Evolutionary conservation across 305 asterid genomes (phyloP).

Genomic region (Plantago lanceolata): DNA sequence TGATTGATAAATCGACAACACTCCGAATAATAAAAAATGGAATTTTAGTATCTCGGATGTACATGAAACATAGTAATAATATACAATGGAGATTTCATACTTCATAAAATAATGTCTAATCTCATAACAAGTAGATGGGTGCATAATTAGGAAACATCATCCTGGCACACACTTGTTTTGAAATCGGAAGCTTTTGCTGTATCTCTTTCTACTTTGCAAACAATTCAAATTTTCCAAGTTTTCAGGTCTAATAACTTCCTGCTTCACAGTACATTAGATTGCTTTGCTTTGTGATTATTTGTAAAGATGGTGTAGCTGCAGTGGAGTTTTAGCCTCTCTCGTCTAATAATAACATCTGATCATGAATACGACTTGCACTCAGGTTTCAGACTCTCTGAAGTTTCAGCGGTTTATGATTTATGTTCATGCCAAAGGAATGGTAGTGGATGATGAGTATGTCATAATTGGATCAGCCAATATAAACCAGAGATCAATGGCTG

Average conservation of each 20-base stretch:
- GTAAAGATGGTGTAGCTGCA: not conserved
- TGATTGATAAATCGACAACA: slow-evolving; percentile 9
- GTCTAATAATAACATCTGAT: slow-evolving; percentile 8
- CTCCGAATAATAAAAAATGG: not conserved
- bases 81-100: not conserved
- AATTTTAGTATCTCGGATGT: slow-evolving; percentile 10
- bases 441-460: slow-evolving; percentile 87
- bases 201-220: not conserved
- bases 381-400: slow-evolving; percentile 73
- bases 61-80: slow-evolving; percentile 1
- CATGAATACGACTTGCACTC: slow-evolving; percentile 22
- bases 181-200: not conserved
- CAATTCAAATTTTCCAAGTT: not conserved
- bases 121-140: not conserved
- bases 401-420: slow-evolving; percentile 82
- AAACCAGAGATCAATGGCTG: slow-evolving; percentile 94
- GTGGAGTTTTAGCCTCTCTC: not conserved
- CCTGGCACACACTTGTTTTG: too few relatives aligned
- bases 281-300: slow-evolving; percentile 5
- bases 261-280: not conserved
- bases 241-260: too few relatives aligned
- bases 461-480: slow-evolving; percentile 89
- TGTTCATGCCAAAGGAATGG: slow-evolving; percentile 96
- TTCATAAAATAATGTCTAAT: not conserved
- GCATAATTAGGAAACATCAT: too few relatives aligned